A percentile compares a stretch with the other conserved stretches of the same genome.
phyloP scores from a whole-genome alignment of 2,329 filamentous ascomycete species.

The Hymenoscyphus repandus region DNA sequence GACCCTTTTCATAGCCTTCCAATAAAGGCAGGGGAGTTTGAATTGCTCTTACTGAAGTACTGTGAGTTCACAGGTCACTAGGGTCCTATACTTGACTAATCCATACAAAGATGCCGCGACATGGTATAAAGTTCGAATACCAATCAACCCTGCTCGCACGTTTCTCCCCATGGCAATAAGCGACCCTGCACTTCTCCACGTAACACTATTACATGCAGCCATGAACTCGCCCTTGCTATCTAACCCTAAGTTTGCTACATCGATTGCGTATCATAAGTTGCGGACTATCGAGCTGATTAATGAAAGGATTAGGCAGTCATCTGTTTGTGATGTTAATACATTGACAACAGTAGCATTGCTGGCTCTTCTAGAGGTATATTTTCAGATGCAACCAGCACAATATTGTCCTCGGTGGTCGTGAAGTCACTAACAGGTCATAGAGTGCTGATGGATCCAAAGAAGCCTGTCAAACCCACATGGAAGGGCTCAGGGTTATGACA shows the following conservation, averaged over 20 bases:
- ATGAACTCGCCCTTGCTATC: neutral
- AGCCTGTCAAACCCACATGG: neutral
- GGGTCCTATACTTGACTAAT: neutral
- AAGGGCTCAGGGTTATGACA: neutral
- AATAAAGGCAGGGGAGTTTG: neutral
- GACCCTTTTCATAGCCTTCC: neutral
- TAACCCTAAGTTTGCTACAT: neutral
- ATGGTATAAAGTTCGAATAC: constrained; percentile 1
- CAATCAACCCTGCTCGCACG: neutral
- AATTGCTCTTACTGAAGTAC: neutral
- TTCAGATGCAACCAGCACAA: too few relatives aligned
- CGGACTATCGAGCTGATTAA: neutral
- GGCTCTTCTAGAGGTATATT: neutral
- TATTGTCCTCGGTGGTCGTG: too few relatives aligned
- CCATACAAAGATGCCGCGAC: neutral
- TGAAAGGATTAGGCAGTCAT: neutral
- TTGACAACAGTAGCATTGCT: neutral
- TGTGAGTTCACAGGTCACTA: neutral
- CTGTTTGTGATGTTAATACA: neutral
- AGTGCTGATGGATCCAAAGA: neutral
- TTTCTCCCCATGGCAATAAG: neutral
- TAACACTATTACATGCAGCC: neutral
- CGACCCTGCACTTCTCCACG: neutral
- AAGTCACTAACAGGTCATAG: neutral
- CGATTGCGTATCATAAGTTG: neutral